Evolutionary conservation across 164 flowering plant species (phyloP).

Genomic region (Chloranthus sessilifolius): DNA sequence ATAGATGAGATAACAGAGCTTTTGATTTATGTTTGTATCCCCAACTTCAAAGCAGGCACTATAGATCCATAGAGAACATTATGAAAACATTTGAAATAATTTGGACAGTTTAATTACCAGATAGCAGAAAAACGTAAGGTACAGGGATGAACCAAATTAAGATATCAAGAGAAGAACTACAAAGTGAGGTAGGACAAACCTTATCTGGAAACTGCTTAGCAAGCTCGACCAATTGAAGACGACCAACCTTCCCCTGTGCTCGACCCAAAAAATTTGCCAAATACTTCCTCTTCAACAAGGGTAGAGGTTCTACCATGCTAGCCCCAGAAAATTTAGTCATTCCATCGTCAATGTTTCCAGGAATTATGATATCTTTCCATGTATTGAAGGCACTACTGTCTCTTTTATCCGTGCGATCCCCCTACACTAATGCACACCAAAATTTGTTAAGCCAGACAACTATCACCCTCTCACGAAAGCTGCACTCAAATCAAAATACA

Average conservation of each 20-base stretch:
- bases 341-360: conserved; percentile 92
- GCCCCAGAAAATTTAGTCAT: conserved; percentile 55
- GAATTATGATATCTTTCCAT: conserved; percentile 98
- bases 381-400: conserved; percentile 86
- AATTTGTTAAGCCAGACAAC: conserved; percentile 3
- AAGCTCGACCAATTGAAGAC: conserved; percentile 77
- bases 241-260: conserved; percentile 87
- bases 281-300: conserved; percentile 70
- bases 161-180: background rate
- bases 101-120: no score
- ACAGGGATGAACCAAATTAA: no score
- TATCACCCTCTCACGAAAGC: background rate
- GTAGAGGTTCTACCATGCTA: conserved; percentile 59
- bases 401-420: conserved; percentile 93
- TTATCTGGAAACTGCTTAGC: conserved; percentile 76
- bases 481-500: background rate
- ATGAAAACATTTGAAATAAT: no score
- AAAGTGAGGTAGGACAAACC: conserved; percentile 37
- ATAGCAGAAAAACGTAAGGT: no score
- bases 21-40: no score
- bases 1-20: no score
- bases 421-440: conserved; percentile 40
- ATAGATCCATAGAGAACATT: no score
- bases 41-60: no score
- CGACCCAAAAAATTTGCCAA: conserved; percentile 91